Evolutionary conservation across 306 rosid species (phyloP).

Genomic region (Quercus dentata): DNA sequence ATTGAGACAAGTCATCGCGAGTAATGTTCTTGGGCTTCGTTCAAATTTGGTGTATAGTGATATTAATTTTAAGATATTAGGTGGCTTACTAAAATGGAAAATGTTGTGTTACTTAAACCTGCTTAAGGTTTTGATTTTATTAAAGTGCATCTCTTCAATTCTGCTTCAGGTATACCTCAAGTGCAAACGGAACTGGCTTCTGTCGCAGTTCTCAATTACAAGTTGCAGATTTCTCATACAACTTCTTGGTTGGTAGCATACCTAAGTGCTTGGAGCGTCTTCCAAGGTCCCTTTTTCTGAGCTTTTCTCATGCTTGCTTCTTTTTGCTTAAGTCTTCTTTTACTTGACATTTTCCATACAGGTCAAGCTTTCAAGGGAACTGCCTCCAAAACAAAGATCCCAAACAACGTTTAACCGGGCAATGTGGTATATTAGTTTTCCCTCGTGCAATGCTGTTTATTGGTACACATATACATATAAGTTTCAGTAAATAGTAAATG

Average conservation of each 20-base stretch:
- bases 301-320: slow-evolving; percentile 18
- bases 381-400: slow-evolving; percentile 60
- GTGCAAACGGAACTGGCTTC: slow-evolving; percentile 52
- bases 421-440: slow-evolving; percentile 60
- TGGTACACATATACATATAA: neutral
- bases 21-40: neutral
- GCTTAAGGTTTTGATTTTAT: slow-evolving; percentile 17
- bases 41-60: neutral
- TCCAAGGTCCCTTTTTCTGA: slow-evolving; percentile 54
- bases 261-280: slow-evolving; percentile 86
- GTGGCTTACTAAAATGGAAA: slow-evolving; percentile 1
- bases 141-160: slow-evolving; percentile 5
- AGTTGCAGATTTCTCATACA: slow-evolving; percentile 84
- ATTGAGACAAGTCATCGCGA: neutral
- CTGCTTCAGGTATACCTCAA: slow-evolving; percentile 65
- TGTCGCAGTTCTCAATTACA: slow-evolving; percentile 63
- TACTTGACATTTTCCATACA: slow-evolving; percentile 31
- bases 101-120: neutral
- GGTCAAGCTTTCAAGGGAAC: slow-evolving; percentile 88
- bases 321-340: slow-evolving; percentile 21
- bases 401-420: slow-evolving; percentile 62
- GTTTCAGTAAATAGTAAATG: neutral
- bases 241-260: slow-evolving; percentile 81
- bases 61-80: neutral
- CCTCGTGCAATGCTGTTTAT: neutral